Percentiles rank a stretch among this genome's conserved stretches.
Evolutionary conservation across 2,329 filamentous ascomycete genomes (phyloP).

Genomic region (Colletotrichum navitas): DNA sequence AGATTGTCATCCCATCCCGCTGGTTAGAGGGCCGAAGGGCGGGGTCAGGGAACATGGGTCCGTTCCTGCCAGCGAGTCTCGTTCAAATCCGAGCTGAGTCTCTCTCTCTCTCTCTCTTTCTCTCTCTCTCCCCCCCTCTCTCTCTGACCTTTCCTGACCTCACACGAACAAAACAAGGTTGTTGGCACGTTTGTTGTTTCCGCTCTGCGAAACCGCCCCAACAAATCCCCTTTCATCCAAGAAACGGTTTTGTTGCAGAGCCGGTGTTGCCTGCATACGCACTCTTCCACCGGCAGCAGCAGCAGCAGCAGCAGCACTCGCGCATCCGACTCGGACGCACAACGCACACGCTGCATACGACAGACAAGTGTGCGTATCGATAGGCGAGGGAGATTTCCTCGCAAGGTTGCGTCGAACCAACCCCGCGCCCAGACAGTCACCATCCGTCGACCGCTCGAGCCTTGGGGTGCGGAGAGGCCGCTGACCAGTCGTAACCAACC

Average conservation of each 20-base stretch:
- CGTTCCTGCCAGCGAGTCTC: background rate
- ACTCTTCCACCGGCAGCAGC: background rate
- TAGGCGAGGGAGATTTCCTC: background rate
- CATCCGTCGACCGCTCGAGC: background rate
- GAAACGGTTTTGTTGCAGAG: background rate
- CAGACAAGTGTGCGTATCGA: slow-evolving; percentile 1
- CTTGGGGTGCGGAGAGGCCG: slow-evolving; percentile 23
- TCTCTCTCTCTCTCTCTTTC: background rate
- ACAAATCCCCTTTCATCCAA: background rate
- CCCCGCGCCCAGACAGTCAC: background rate
- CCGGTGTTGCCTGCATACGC: slow-evolving; percentile 3
- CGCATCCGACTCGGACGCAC: background rate
- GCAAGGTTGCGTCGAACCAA: background rate
- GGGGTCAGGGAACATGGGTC: slow-evolving; percentile 14
- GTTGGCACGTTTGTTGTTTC: slow-evolving; percentile 27
- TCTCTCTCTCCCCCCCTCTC: background rate
- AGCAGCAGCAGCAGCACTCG: background rate
- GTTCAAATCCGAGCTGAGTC: background rate
- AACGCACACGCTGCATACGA: background rate
- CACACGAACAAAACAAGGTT: slow-evolving; percentile 28
- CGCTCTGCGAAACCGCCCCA: background rate
- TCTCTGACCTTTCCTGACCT: background rate
- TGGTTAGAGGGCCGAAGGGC: background rate
- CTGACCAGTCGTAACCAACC: background rate
- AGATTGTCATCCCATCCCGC: slow-evolving; percentile 36